phyloP scores from a whole-genome alignment of 352 stramenopile genomes.

The Albugo laibachii region DNA sequence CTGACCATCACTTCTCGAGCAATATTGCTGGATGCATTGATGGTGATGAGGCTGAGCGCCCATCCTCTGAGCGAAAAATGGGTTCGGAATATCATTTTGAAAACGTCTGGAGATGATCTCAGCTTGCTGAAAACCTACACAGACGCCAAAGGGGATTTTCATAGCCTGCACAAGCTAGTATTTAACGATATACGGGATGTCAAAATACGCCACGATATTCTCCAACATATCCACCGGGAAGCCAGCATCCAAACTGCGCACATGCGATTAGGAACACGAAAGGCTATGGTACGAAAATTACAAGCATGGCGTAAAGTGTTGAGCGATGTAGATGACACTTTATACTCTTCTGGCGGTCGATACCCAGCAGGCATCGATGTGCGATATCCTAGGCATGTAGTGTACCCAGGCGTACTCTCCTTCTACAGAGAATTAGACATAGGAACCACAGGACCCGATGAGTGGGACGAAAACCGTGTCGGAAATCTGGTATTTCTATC shows the following conservation, averaged over 20 bases:
- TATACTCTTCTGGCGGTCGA: constrained; percentile 87
- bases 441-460: constrained; percentile 72
- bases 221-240: constrained; percentile 91
- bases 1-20: constrained; percentile 85
- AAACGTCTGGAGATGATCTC: constrained; percentile 89
- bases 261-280: constrained; percentile 80
- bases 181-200: constrained; percentile 89
- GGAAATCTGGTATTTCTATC: constrained; percentile 97
- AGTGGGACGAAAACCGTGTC: constrained; percentile 70
- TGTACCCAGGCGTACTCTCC: constrained; percentile 95
- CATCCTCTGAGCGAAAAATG: constrained; percentile 88
- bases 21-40: constrained; percentile 89
- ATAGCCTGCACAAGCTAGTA: constrained; percentile 95
- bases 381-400: constrained; percentile 77
- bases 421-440: constrained; percentile 97
- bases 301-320: constrained; percentile 96
- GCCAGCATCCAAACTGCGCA: constrained; percentile 87
- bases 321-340: constrained; percentile 96
- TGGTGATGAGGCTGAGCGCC: constrained; percentile 93
- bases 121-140: constrained; percentile 92
- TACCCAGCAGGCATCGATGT: constrained; percentile 92
- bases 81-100: constrained; percentile 93
- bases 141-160: constrained; percentile 92
- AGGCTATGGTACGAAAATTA: constrained; percentile 44
- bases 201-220: constrained; percentile 81